phyloP scores from a whole-genome alignment of 148 eudicot genomes.

The Camellia japonica region DNA sequence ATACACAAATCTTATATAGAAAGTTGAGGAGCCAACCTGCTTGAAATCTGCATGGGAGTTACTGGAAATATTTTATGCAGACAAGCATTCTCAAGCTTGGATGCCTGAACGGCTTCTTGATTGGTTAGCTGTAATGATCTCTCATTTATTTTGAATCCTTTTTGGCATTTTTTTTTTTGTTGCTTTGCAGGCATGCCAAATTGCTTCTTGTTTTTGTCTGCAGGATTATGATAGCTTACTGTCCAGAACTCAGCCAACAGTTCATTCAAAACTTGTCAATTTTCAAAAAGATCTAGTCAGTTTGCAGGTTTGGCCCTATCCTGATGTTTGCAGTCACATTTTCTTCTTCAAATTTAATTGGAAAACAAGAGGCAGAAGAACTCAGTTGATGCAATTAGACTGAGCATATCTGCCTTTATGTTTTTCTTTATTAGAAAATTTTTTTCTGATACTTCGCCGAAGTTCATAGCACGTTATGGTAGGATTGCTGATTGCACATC shows the following conservation, averaged over 20 bases:
- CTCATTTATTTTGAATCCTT: not conserved
- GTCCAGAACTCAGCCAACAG: conserved; percentile 46
- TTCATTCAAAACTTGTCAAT: conserved; percentile 69
- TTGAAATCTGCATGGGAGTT: no score
- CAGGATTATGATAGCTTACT: conserved; percentile 42
- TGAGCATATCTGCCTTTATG: not conserved
- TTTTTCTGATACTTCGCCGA: not conserved
- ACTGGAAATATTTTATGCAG: no score
- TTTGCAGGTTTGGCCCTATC: conserved; percentile 32
- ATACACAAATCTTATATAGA: no score
- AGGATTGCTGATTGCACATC: no score
- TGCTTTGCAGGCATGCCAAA: not conserved
- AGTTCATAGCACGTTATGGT: not conserved
- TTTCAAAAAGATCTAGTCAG: conserved; percentile 59
- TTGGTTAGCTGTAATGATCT: conserved; percentile 83
- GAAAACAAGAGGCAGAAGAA: not conserved
- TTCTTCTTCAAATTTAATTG: not conserved
- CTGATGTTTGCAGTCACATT: no score
- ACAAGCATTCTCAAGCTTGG: no score
- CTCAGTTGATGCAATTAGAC: not conserved
- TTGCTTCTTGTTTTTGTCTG: conserved; percentile 10
- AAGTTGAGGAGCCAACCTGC: no score
- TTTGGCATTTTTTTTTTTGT: not conserved
- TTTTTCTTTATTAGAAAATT: not conserved
- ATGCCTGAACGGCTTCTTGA: conserved; percentile 59